phyloP scores from a whole-genome alignment of 495 filamentous ascomycete species.

The Penicillium lividum region DNA sequence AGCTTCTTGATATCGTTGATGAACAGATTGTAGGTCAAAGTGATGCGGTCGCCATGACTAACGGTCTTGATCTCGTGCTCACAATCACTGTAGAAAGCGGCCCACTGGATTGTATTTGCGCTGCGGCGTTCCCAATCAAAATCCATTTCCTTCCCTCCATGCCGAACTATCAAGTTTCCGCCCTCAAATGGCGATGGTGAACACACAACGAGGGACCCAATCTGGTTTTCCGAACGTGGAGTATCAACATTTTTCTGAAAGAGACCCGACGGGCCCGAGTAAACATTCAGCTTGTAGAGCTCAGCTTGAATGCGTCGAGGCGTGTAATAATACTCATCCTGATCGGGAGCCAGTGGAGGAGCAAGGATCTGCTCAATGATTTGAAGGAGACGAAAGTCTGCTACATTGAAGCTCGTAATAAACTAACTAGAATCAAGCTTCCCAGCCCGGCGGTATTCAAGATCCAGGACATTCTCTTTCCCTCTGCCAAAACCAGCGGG shows the following conservation, averaged over 20 bases:
- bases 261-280: constrained; percentile 51
- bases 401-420: constrained; percentile 51
- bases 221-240: constrained; percentile 45
- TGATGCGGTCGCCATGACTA: constrained; percentile 11
- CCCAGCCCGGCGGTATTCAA: constrained; percentile 50
- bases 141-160: constrained; percentile 43
- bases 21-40: neutral
- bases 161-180: constrained; percentile 25
- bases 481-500: constrained; percentile 51
- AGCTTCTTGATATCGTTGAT: neutral
- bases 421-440: constrained; percentile 50
- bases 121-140: constrained; percentile 26
- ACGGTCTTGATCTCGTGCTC: constrained; percentile 61
- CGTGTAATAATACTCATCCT: neutral
- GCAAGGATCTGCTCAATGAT: constrained; percentile 48
- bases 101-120: constrained; percentile 48
- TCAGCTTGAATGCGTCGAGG: constrained; percentile 38
- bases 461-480: constrained; percentile 49
- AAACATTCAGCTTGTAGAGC: constrained; percentile 62
- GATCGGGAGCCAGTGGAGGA: constrained; percentile 29
- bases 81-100: constrained; percentile 63
- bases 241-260: constrained; percentile 60
- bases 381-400: constrained; percentile 53
- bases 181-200: constrained; percentile 47
- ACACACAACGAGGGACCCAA: constrained; percentile 58